A percentile compares a stretch with the other conserved stretches of the same genome.
These are phyloP conservation scores for Diaporthe australafricana DNA, from an alignment of 2,329 filamentous ascomycete genomes.

Conservation along the genomic window DNA sequence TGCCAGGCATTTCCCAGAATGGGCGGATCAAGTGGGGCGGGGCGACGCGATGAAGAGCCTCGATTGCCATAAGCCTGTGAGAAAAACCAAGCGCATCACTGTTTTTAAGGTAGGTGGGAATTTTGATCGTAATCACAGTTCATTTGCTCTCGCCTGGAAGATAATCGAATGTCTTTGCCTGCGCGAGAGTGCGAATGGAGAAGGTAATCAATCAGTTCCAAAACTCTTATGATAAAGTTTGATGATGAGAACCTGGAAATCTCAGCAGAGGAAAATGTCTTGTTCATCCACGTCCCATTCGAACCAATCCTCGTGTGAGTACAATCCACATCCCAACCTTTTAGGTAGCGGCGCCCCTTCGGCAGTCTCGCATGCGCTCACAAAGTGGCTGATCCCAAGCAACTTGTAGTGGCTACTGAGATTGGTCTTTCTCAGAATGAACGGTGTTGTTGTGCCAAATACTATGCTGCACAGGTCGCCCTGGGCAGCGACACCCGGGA, in stretches of 20 bases:
- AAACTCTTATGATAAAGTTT: too few species aligned
- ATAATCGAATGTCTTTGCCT: too few species aligned
- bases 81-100: too few species aligned
- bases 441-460: background rate
- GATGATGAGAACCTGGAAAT: too few species aligned
- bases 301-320: background rate
- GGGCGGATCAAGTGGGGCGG: slow-evolving; percentile 2
- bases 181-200: too few species aligned
- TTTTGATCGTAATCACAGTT: too few species aligned
- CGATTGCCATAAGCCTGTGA: too few species aligned
- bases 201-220: too few species aligned
- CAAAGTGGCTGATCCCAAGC: background rate
- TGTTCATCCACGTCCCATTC: background rate
- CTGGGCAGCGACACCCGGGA: background rate
- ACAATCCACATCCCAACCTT: background rate
- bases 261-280: background rate
- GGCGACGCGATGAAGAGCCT: background rate
- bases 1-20: background rate
- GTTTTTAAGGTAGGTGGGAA: too few species aligned
- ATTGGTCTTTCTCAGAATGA: background rate
- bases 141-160: too few species aligned
- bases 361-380: background rate
- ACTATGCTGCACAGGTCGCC: background rate
- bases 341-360: background rate
- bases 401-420: background rate